Percentiles rank a stretch among this genome's conserved stretches.
Conservation (phyloP, 352 stramenopile species). For the Elongisporangium undulatum region DNA sequence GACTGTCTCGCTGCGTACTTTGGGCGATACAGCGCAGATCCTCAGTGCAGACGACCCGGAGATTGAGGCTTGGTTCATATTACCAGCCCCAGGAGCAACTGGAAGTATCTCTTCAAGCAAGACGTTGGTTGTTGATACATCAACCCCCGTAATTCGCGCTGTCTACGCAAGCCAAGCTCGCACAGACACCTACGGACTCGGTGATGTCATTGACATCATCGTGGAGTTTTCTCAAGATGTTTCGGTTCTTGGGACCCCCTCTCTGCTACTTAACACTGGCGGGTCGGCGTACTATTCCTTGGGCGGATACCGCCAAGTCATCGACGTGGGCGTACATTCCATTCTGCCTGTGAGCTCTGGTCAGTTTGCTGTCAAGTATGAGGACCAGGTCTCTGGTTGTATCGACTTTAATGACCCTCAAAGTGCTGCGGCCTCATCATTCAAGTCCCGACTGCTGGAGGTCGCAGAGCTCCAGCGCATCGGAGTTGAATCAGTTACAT, state of each 20-base stretch:
- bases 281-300: conserved; percentile 45
- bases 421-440: conserved; percentile 32
- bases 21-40: conserved; percentile 5
- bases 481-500: conserved; percentile 45
- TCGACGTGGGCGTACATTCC: conserved; percentile 64
- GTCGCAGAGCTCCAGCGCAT: conserved; percentile 36
- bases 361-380: conserved; percentile 57
- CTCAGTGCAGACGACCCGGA: background rate
- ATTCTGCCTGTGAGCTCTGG: conserved; percentile 43
- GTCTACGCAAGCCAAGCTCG: conserved; percentile 40
- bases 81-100: too few relatives aligned
- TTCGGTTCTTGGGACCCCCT: conserved; percentile 31
- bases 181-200: conserved; percentile 46
- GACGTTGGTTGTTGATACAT: conserved; percentile 36
- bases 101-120: conserved; percentile 28
- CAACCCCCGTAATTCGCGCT: conserved; percentile 25
- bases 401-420: conserved; percentile 45
- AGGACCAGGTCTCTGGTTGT: conserved; percentile 28
- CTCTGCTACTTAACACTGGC: conserved; percentile 42
- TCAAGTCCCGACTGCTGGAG: conserved; percentile 39
- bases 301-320: conserved; percentile 46
- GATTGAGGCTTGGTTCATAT: too few relatives aligned
- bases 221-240: conserved; percentile 65
- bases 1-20: conserved; percentile 25
- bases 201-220: conserved; percentile 63